Base-by-base conservation (phyloP, 2,329 filamentous ascomycete genomes). In the Colletotrichum musicola region DNA sequence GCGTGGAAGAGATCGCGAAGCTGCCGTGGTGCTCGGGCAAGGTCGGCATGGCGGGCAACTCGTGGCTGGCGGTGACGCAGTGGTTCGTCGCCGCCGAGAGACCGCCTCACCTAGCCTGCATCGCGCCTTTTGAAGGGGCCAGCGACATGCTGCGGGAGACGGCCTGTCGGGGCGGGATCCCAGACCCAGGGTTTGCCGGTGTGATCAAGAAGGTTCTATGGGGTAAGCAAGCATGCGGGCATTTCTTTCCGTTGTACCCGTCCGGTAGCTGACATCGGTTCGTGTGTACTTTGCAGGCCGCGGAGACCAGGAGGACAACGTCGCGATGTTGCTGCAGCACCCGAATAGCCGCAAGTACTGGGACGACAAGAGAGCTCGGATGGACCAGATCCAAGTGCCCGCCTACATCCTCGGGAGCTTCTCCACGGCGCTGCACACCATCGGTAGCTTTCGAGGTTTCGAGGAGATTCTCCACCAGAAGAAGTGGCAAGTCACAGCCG, bases 391-490 rank as follows among this genome's bases (percentile, higher is more conserved):
- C 16, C 10, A 67, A 6, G 58, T 57, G 10, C 59, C 64, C 0
- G 25, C 64, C 5, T 57, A 63, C 35, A 62, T 62, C 9, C 10
- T 51, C 2, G 59, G 27, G 5, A 67, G 64, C 35, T 57, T 18
- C 35, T 62, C 59, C 13, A 57, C 64, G 9, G 13, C 20, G 35
- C n/a, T 67, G n/a, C 64, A 62, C 14, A 46, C 44, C 6, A 9
- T 67, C 12, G 64, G 64, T 6, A 62, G 51, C 30, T 65, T 65
- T 18, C 20, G 62, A 20, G 62, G 22, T 2, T 65, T 65, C 1
- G 62, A 65, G 13, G 62, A 65, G 40, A 65, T 65, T 4, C 55
- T 27, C 1, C 62, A 65, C n/a, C n/a, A 49, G 18, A 61, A 65
- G 13, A 65, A 65, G 30, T 65, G 62, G 62, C 54, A 44, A 20